Base-by-base conservation (phyloP, 306 rosid species). In the Prinsepia uniflora region DNA sequence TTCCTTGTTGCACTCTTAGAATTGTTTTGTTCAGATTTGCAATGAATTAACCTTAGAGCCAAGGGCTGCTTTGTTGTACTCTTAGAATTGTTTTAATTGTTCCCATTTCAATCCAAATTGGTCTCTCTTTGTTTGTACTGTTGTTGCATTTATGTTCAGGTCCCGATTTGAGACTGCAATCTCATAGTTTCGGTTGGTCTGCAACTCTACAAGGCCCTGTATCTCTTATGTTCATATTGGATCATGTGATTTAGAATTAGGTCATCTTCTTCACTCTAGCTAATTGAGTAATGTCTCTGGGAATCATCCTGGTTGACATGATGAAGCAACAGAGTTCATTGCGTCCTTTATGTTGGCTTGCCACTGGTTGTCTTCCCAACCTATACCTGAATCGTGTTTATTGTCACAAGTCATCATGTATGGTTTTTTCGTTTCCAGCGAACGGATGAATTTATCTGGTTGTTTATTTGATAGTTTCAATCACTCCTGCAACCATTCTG, bases 141-240 rank as follows among this genome's bases (percentile, higher is more conserved):
- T 68, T 22, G 70, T 59, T 36, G 55, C 41, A 12, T 65, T 45
- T 15, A 20, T 46, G 11, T 20, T 19, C 6, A 7, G 6, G 9
- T 18, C 46, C 54, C 53, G 65, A 44, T 55, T 77, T 57, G 20
- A 48, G 53, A 68, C 65, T 70, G 22, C 40, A 56, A n/a, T 65
- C 30, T 24, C 53, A 67, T 54, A 75, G 46, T 65, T 50, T 59
- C 66, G 57, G 74, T 63, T 65, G 82, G 54, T 60, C 68, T 71
- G 44, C 63, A 49, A 19, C 43, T 60, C 68, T 71, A 40, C 63
- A 49, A 19, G 15, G 56, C 15, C 5, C 14, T 59, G 63, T 17
- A 7, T 53, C 50, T 44, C 7, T 10, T 46, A 10, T 47, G 49
- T 74, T 78, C 59, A 50, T 62, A 45, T n/a, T 62, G 73, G 66